These are phyloP conservation scores for Calonectria montana DNA, from an alignment of 2,329 filamentous ascomycete genomes.

Conservation along the genomic window DNA sequence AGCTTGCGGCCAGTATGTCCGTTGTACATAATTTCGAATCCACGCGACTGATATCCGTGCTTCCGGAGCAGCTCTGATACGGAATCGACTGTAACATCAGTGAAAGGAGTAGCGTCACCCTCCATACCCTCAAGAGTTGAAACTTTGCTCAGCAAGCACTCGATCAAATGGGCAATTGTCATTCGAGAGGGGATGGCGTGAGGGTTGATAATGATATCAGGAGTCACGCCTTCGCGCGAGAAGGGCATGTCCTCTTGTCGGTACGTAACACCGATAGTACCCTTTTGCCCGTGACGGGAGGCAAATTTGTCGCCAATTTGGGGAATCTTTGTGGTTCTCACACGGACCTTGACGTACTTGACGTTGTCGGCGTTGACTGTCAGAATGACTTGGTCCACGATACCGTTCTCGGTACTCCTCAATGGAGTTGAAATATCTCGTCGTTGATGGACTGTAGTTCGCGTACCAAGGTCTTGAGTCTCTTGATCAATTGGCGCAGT, in stretches of 20 bases:
- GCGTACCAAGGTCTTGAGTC: conserved; percentile 91
- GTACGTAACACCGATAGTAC: conserved; percentile 98
- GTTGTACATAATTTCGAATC: conserved; percentile 99
- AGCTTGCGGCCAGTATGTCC: conserved; percentile 96
- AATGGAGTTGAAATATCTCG: conserved; percentile 96
- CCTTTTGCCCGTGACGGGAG: conserved; percentile 98
- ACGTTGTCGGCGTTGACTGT: conserved; percentile 96
- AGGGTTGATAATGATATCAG: conserved; percentile 98
- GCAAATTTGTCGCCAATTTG: conserved; percentile 99
- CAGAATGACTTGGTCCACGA: conserved; percentile 91
- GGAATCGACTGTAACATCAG: conserved; percentile 94
- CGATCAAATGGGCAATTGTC: conserved; percentile 99
- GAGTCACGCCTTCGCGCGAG: conserved; percentile 88
- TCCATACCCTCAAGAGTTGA: conserved; percentile 93
- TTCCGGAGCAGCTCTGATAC: conserved; percentile 87
- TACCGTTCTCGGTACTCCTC: conserved; percentile 95
- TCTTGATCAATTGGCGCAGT: conserved; percentile 95
- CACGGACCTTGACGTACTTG: conserved; percentile 96
- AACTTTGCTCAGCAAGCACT: conserved; percentile 97
- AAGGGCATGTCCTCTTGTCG: conserved; percentile 99
- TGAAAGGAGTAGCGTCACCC: conserved; percentile 97
- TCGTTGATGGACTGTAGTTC: conserved; percentile 90
- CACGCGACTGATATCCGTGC: conserved; percentile 95
- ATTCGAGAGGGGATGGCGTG: conserved; percentile 99
- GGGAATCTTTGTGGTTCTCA: conserved; percentile 96